These are phyloP conservation scores for Auricularia cornea DNA, from an alignment of 768 basidiomycete species.

Conservation along the genomic window DNA sequence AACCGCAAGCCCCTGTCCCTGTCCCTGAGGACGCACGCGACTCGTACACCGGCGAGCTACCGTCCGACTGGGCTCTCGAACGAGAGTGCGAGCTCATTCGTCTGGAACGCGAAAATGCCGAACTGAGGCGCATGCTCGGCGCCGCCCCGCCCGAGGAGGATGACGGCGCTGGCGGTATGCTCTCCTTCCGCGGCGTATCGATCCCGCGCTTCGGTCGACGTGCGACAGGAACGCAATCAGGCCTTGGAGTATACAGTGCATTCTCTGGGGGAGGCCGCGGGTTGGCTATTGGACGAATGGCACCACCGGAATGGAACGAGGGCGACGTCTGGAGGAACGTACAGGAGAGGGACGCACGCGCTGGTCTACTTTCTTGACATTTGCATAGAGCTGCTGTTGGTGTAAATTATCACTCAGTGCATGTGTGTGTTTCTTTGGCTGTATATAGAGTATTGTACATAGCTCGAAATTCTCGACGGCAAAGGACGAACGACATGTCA, in stretches of 20 bases:
- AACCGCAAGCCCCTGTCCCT: background rate
- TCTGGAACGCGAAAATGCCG: constrained; percentile 80
- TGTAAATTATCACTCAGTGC: background rate
- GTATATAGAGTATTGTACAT: too few species aligned
- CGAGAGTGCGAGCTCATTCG: constrained; percentile 85
- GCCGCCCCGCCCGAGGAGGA: background rate
- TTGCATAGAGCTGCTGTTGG: background rate
- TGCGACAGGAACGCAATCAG: background rate
- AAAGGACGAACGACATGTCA: too few species aligned
- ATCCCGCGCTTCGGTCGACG: background rate
- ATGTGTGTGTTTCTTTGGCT: too few species aligned
- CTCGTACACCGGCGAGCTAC: background rate
- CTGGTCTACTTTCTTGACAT: background rate
- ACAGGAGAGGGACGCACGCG: background rate
- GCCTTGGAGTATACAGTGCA: background rate
- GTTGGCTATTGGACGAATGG: background rate
- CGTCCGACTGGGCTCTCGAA: constrained; percentile 68
- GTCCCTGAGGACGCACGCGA: background rate
- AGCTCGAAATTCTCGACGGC: too few species aligned
- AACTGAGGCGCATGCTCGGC: constrained; percentile 64
- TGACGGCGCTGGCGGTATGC: background rate
- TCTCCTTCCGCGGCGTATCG: background rate
- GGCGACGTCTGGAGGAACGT: background rate
- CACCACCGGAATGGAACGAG: background rate
- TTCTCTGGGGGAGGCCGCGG: background rate